Evolutionary conservation across 305 asterid genomes (phyloP).

Genomic region (Fraxinus paxiana): DNA sequence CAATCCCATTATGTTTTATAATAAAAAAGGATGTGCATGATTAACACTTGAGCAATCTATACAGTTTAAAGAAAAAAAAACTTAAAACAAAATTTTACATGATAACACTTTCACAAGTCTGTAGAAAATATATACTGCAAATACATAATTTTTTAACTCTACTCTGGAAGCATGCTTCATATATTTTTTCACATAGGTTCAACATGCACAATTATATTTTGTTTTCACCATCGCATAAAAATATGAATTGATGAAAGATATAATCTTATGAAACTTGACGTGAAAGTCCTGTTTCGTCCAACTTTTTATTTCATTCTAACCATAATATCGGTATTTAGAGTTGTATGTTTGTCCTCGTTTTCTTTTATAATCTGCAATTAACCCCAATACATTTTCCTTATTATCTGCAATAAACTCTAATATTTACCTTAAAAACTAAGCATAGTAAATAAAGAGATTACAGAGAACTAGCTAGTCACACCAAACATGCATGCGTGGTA

Average conservation of each 20-base stretch:
- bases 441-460: background rate
- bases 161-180: background rate
- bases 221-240: background rate
- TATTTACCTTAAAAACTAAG: background rate
- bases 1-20: background rate
- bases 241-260: background rate
- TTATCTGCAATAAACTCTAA: background rate
- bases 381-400: background rate
- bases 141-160: background rate
- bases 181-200: background rate
- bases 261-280: background rate
- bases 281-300: background rate
- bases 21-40: background rate
- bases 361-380: background rate
- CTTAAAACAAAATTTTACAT: background rate
- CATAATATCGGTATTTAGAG: background rate
- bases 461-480: background rate
- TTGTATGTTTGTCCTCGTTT: background rate
- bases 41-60: background rate
- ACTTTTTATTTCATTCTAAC: background rate
- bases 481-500: background rate
- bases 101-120: background rate
- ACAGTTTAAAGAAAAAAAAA: background rate
- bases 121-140: background rate
- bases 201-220: background rate